These are phyloP conservation scores for Neocallimastix lanati DNA, from an alignment of 192 early-diverging fungal species.

Conservation along the genomic window DNA sequence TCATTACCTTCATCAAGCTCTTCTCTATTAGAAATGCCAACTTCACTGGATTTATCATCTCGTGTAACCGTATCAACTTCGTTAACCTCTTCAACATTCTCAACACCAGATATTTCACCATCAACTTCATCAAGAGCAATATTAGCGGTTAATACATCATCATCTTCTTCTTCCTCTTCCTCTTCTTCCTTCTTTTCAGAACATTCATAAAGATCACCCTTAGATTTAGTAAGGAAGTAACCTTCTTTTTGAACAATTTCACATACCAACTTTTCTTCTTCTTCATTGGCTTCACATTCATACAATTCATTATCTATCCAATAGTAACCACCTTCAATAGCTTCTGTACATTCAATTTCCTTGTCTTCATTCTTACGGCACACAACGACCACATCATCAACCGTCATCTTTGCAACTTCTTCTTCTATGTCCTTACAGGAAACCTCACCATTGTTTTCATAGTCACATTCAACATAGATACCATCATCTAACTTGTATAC, in stretches of 20 bases:
- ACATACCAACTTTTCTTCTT: background rate
- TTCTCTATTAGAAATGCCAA: too few relatives aligned
- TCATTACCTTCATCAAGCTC: too few relatives aligned
- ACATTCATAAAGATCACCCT: background rate
- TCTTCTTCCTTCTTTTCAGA: background rate
- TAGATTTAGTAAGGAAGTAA: background rate
- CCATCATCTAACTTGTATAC: background rate
- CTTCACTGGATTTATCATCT: too few relatives aligned
- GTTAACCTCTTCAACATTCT: too few relatives aligned
- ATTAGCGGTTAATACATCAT: too few relatives aligned
- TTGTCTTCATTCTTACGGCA: background rate
- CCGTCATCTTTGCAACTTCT: background rate
- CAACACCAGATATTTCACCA: too few relatives aligned
- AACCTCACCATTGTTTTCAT: background rate
- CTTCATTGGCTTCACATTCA: background rate
- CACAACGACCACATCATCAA: background rate
- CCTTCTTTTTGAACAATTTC: background rate
- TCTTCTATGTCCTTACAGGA: background rate
- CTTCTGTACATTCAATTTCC: background rate
- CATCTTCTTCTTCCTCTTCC: background rate
- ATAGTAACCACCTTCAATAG: background rate
- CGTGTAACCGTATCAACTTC: too few relatives aligned
- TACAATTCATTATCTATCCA: background rate
- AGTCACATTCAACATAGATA: background rate
- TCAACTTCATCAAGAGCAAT: too few relatives aligned